These are phyloP conservation scores for Tricholoma bakamatsutake DNA, from an alignment of 768 basidiomycete genomes.

Conservation along the genomic window DNA sequence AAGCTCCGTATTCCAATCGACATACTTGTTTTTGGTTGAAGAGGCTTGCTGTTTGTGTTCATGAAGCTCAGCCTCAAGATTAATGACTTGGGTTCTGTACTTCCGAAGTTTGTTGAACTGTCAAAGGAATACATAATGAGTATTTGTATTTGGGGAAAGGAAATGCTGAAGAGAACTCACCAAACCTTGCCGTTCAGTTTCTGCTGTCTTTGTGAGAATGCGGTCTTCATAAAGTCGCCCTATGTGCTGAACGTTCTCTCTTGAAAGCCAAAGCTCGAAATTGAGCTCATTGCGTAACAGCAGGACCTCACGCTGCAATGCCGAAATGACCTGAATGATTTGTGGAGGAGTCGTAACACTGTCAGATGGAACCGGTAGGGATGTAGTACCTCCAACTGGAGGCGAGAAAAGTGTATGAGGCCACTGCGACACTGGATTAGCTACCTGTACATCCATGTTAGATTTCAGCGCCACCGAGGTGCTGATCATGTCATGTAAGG, in stretches of 20 bases:
- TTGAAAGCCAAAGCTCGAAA: slow-evolving; percentile 78
- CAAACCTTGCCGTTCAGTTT: slow-evolving; percentile 76
- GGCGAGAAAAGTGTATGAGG: slow-evolving; percentile 38
- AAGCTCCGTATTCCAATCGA: slow-evolving; percentile 80
- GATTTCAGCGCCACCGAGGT: slow-evolving; percentile 72
- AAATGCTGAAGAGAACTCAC: slow-evolving; percentile 36
- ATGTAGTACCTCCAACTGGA: slow-evolving; percentile 11
- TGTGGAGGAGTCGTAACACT: slow-evolving; percentile 32
- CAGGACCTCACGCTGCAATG: slow-evolving; percentile 70
- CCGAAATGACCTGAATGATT: slow-evolving; percentile 60
- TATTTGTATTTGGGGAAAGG: not conserved
- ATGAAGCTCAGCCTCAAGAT: slow-evolving; percentile 62
- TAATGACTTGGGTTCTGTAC: slow-evolving; percentile 62
- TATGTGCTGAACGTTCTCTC: slow-evolving; percentile 78
- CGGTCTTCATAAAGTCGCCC: slow-evolving; percentile 74
- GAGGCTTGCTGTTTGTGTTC: slow-evolving; percentile 71
- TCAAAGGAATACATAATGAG: not conserved
- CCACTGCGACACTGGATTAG: slow-evolving; percentile 49
- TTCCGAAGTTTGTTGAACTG: slow-evolving; percentile 82
- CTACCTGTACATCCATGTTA: slow-evolving; percentile 56
- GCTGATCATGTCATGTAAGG: slow-evolving; percentile 70
- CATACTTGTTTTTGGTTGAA: slow-evolving; percentile 69
- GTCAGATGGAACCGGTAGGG: slow-evolving; percentile 8
- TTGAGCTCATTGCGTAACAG: slow-evolving; percentile 77
- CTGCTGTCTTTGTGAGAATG: slow-evolving; percentile 66